A percentile compares a stretch with the other conserved stretches of the same genome.
Conservation (phyloP, 2,329 filamentous ascomycete species). For the Botrytis cinerea region DNA sequence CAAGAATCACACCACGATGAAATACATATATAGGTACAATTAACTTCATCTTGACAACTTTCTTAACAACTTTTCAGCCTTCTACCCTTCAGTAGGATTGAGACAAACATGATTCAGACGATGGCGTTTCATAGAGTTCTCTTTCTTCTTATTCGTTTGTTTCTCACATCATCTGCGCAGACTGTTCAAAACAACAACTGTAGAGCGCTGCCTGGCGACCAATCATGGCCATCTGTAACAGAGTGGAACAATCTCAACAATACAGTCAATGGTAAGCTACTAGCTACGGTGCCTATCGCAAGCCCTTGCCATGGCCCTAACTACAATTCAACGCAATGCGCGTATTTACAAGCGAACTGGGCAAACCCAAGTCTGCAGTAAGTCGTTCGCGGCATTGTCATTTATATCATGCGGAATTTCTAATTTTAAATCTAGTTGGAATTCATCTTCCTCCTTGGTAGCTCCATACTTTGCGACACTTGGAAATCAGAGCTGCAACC, state of each 20-base stretch:
- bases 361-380: constrained; percentile 22
- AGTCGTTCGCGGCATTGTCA: neutral
- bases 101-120: neutral
- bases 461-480: constrained; percentile 44
- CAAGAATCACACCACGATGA: neutral
- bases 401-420: neutral
- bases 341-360: constrained; percentile 26
- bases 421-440: constrained; percentile 3
- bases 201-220: constrained; percentile 27
- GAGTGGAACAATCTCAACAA: constrained; percentile 30
- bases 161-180: neutral
- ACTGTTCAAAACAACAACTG: neutral
- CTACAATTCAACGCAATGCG: constrained; percentile 26
- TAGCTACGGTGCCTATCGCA: constrained; percentile 29
- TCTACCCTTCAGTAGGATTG: neutral
- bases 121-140: neutral
- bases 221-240: constrained; percentile 26
- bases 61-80: neutral
- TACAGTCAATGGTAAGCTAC: constrained; percentile 28
- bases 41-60: neutral
- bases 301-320: constrained; percentile 26
- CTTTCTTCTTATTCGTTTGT: neutral
- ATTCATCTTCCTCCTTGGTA: constrained; percentile 33
- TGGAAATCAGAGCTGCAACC: constrained; percentile 40
- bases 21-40: neutral